Conservation (phyloP, 108 stramenopile genomes). For the Nitzschia sp. region DNA sequence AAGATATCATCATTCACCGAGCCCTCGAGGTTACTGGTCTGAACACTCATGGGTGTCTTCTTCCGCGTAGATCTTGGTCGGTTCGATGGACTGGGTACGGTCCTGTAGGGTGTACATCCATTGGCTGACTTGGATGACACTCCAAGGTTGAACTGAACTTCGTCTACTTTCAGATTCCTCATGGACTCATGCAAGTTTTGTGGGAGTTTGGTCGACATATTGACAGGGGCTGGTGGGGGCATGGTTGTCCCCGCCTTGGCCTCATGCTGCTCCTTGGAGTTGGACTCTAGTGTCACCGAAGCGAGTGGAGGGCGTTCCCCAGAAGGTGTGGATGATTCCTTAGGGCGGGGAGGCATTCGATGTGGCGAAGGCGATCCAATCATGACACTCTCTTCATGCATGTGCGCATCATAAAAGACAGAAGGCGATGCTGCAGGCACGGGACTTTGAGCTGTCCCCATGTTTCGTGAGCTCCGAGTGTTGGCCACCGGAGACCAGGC, state of each 20-base stretch:
- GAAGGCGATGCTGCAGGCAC: constrained; percentile 6
- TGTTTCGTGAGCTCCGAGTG: no score
- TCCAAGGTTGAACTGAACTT: constrained; percentile 10
- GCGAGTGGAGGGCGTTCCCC: constrained; percentile 24
- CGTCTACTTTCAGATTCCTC: constrained; percentile 10
- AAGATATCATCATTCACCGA: neutral
- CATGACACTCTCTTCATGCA: constrained; percentile 18
- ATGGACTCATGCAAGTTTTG: constrained; percentile 16
- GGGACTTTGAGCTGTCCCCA: no score
- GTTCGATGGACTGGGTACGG: neutral
- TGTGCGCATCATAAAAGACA: constrained; percentile 27
- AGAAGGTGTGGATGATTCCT: constrained; percentile 6
- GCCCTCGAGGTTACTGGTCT: neutral
- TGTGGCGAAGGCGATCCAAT: constrained; percentile 20
- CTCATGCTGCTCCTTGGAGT: neutral
- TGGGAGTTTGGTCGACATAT: constrained; percentile 8
- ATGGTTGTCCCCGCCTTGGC: neutral
- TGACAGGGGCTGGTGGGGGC: neutral
- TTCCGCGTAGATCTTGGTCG: neutral
- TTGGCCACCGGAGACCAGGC: neutral
- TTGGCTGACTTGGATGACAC: constrained; percentile 1
- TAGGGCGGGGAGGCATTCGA: neutral
- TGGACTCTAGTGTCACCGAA: constrained; percentile 8
- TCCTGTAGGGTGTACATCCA: neutral
- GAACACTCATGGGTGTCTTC: constrained; percentile 5